These are phyloP conservation scores for Sarcodon sp. DNA, from an alignment of 768 basidiomycete genomes.

Conservation along the genomic window DNA sequence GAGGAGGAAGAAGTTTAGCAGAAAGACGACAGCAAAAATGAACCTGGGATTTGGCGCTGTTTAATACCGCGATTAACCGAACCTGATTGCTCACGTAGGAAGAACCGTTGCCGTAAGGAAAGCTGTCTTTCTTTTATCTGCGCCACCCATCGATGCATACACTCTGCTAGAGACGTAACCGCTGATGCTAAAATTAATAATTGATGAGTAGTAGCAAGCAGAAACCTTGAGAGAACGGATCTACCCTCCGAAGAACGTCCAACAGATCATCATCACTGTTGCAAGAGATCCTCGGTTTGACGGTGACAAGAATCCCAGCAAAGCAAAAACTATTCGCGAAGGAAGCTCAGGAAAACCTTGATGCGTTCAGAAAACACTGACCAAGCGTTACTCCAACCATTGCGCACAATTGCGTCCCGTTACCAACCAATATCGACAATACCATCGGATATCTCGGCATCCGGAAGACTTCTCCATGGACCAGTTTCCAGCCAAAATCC, in stretches of 20 bases:
- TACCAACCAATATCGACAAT: slow-evolving; percentile 81
- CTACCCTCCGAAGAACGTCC: slow-evolving; percentile 85
- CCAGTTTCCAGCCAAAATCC: slow-evolving; percentile 97
- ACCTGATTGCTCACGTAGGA: slow-evolving; percentile 49
- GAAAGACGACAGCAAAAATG: slow-evolving; percentile 75
- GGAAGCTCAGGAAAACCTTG: background rate
- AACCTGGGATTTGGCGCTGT: slow-evolving; percentile 27
- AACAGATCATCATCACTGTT: slow-evolving; percentile 89
- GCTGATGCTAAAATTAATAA: slow-evolving; percentile 44
- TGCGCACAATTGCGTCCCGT: slow-evolving; percentile 71
- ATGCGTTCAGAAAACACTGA: slow-evolving; percentile 15
- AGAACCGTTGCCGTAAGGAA: slow-evolving; percentile 83
- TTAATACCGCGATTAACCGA: background rate
- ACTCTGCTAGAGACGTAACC: slow-evolving; percentile 83
- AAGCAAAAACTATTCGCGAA: slow-evolving; percentile 58
- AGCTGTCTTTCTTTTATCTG: slow-evolving; percentile 65
- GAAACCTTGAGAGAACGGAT: background rate
- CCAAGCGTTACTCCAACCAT: slow-evolving; percentile 87
- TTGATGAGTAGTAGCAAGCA: slow-evolving; percentile 1
- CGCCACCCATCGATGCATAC: slow-evolving; percentile 71
- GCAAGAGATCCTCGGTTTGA: slow-evolving; percentile 92
- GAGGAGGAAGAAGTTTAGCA: slow-evolving; percentile 87
- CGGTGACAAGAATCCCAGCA: slow-evolving; percentile 88
- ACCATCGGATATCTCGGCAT: slow-evolving; percentile 65
- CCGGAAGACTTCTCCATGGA: slow-evolving; percentile 94